phyloP scores from a whole-genome alignment of 2,329 filamentous ascomycete species.

The Cercospora sojina region DNA sequence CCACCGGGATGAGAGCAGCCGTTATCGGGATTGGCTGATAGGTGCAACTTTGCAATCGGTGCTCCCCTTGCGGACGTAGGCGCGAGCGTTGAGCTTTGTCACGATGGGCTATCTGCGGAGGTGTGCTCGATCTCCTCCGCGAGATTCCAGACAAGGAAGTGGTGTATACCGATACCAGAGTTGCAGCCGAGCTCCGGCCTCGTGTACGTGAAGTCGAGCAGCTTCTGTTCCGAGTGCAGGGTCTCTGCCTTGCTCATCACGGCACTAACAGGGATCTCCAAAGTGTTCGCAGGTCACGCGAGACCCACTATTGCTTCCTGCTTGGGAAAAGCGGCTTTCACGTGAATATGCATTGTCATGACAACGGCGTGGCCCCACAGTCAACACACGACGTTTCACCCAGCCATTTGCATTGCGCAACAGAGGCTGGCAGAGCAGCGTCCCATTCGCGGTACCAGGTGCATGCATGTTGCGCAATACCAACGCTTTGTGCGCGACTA shows the following conservation, averaged over 20 bases:
- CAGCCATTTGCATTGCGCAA: background rate
- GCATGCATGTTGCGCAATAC: background rate
- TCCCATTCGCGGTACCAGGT: slow-evolving; percentile 3
- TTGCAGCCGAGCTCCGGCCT: background rate
- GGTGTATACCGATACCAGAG: background rate
- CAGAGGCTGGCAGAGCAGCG: background rate
- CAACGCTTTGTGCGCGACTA: background rate
- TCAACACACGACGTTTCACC: slow-evolving; percentile 5
- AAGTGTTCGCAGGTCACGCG: slow-evolving; percentile 4
- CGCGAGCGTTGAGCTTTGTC: no score
- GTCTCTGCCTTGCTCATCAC: background rate
- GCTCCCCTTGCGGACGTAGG: no score
- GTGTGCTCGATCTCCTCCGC: background rate
- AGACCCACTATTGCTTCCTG: background rate
- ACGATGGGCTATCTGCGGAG: no score
- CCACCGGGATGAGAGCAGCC: no score
- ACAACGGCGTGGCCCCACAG: background rate
- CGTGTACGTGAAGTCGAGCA: background rate
- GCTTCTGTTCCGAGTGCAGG: background rate
- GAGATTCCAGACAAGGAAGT: no score
- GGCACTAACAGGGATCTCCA: slow-evolving; percentile 6
- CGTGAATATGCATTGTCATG: background rate
- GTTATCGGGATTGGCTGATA: no score
- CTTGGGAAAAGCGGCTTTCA: background rate
- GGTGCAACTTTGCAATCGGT: no score